phyloP scores from a whole-genome alignment of 768 basidiomycete genomes.

The Termitomyces sp. region DNA sequence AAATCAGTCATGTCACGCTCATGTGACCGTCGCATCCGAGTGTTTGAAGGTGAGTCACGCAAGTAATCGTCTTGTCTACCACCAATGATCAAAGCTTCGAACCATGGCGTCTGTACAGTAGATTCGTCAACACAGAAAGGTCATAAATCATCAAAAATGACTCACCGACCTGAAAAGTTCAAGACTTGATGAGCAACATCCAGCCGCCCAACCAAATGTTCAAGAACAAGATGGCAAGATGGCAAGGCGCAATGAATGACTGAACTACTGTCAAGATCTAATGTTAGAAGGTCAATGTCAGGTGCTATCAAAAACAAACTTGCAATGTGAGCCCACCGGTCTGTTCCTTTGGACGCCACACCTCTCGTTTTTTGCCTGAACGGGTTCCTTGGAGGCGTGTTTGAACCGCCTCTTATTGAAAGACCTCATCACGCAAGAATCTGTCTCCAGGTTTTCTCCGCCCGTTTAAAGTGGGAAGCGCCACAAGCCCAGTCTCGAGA shows the following conservation, averaged over 20 bases:
- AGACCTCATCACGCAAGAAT: background rate
- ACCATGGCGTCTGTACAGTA: background rate
- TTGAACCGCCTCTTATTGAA: background rate
- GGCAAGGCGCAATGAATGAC: background rate
- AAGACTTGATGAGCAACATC: background rate
- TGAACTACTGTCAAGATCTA: background rate
- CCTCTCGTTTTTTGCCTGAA: background rate
- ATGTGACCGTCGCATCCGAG: background rate
- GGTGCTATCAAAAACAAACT: background rate
- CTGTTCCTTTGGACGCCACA: slow-evolving; percentile 1
- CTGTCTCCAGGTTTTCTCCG: background rate
- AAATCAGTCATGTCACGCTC: background rate
- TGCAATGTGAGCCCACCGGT: background rate
- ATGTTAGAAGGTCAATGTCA: background rate
- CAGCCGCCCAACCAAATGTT: background rate
- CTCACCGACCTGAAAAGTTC: background rate
- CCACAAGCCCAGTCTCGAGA: background rate
- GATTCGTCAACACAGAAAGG: background rate
- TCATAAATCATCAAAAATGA: background rate
- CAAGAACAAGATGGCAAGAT: background rate
- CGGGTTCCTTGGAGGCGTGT: background rate
- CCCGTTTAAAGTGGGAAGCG: background rate
- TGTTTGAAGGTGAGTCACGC: slow-evolving; percentile 1
- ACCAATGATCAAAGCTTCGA: background rate
- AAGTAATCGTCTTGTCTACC: background rate